Conservation (phyloP, 2,329 filamentous ascomycete species). For the Xylariaceae sp. region DNA sequence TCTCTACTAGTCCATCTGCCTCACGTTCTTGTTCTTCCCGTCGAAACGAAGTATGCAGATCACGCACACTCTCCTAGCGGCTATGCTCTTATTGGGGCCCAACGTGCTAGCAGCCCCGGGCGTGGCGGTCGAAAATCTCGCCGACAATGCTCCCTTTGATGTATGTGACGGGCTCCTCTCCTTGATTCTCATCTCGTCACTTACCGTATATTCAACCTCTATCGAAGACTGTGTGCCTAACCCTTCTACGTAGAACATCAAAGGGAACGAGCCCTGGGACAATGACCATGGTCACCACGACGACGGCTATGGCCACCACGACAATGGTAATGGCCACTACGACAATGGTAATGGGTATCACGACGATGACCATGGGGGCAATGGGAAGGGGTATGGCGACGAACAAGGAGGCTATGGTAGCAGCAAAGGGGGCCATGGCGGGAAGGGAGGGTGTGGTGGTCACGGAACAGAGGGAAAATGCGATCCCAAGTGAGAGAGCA, state of each 20-base stretch:
- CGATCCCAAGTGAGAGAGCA: no score
- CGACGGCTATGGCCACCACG: not conserved
- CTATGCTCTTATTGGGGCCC: constrained; percentile 18
- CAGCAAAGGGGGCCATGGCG: not conserved
- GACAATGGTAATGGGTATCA: not conserved
- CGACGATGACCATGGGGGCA: not conserved
- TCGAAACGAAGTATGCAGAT: constrained; percentile 16
- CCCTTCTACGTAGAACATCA: no score
- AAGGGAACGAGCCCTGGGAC: no score
- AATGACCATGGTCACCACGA: no score
- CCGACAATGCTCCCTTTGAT: constrained; percentile 4
- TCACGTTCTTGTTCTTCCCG: not conserved
- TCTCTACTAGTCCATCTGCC: not conserved
- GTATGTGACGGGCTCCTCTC: not conserved
- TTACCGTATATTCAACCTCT: no score
- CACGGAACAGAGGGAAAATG: not conserved
- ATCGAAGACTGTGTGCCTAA: no score
- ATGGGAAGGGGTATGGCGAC: not conserved
- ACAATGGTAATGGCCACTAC: not conserved
- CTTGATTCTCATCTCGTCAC: no score
- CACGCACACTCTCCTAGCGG: constrained; percentile 20
- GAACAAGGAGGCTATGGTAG: not conserved
- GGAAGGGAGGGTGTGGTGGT: not conserved
- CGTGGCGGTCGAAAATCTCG: not conserved
- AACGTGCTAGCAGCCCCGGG: constrained; percentile 17